Conservation (phyloP, 257 asterid species). For the Fraxinus pennsylvanica region DNA sequence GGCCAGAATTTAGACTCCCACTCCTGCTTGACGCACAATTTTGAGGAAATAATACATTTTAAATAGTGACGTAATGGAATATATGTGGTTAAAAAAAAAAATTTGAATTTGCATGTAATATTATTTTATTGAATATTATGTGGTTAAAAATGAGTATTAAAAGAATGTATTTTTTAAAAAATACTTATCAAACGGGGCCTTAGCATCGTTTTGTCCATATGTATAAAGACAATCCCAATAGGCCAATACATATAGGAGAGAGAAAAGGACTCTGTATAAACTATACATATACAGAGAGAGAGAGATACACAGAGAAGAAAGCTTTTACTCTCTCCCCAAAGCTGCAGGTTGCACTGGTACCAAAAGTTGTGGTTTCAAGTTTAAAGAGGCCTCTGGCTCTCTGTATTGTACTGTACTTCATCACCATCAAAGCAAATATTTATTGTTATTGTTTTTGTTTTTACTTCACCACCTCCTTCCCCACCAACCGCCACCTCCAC, state of each 20-base stretch:
- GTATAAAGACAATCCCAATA: background rate
- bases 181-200: too few relatives aligned
- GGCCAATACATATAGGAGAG: background rate
- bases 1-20: background rate
- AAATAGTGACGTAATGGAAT: too few relatives aligned
- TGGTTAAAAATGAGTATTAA: too few relatives aligned
- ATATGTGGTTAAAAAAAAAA: too few relatives aligned
- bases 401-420: background rate
- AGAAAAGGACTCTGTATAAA: background rate
- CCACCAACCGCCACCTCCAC: conserved; percentile 31
- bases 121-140: too few relatives aligned
- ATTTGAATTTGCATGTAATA: too few relatives aligned
- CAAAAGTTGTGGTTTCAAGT: conserved; percentile 30
- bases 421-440: conserved; percentile 22
- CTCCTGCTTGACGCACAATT: too few relatives aligned
- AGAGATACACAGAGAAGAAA: background rate
- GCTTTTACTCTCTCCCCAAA: conserved; percentile 36
- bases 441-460: background rate
- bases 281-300: too few relatives aligned
- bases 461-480: conserved; percentile 6
- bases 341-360: conserved; percentile 35
- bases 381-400: background rate
- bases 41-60: too few relatives aligned
- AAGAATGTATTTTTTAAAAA: too few relatives aligned
- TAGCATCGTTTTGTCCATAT: background rate